Conservation (phyloP, 306 rosid species). For the Sindora glabra region DNA sequence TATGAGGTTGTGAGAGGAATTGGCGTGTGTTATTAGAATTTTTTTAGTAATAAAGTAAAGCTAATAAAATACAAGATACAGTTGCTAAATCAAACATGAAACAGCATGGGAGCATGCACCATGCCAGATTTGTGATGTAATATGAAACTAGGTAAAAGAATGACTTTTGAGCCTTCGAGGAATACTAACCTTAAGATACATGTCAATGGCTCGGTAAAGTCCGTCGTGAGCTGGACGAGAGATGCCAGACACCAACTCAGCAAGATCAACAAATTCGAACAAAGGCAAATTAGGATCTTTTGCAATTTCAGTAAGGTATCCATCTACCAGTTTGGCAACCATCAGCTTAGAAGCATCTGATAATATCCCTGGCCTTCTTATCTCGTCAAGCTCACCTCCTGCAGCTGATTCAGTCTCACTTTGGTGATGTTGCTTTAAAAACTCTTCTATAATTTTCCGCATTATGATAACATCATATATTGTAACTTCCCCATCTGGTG, state of each 20-base stretch:
- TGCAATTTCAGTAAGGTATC: conserved; percentile 79
- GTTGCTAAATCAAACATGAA: too few relatives aligned
- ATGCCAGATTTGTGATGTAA: background rate
- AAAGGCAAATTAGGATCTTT: conserved; percentile 71
- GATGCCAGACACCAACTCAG: conserved; percentile 58
- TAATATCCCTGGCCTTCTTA: conserved; percentile 58
- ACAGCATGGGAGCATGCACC: background rate
- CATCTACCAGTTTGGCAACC: conserved; percentile 85
- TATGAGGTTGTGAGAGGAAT: too few relatives aligned
- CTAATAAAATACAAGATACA: too few relatives aligned
- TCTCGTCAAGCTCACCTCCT: conserved; percentile 39
- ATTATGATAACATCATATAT: conserved; percentile 56
- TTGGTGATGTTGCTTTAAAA: conserved; percentile 47
- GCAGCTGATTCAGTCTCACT: conserved; percentile 53
- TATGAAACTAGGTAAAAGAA: background rate
- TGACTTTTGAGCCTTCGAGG: background rate
- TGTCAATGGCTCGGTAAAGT: conserved; percentile 84
- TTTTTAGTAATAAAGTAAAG: too few relatives aligned
- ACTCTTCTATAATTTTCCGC: conserved; percentile 64
- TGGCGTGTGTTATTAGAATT: too few relatives aligned
- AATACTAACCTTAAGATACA: conserved; percentile 77
- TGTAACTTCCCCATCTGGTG: conserved; percentile 46
- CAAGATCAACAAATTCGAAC: conserved; percentile 62
- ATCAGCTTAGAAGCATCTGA: conserved; percentile 90
- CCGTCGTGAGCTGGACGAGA: conserved; percentile 84